Percentiles rank a stretch among this genome's conserved stretches.
These are phyloP conservation scores for Cercophora sp. DNA, from an alignment of 495 filamentous ascomycete species.

Conservation along the genomic window DNA sequence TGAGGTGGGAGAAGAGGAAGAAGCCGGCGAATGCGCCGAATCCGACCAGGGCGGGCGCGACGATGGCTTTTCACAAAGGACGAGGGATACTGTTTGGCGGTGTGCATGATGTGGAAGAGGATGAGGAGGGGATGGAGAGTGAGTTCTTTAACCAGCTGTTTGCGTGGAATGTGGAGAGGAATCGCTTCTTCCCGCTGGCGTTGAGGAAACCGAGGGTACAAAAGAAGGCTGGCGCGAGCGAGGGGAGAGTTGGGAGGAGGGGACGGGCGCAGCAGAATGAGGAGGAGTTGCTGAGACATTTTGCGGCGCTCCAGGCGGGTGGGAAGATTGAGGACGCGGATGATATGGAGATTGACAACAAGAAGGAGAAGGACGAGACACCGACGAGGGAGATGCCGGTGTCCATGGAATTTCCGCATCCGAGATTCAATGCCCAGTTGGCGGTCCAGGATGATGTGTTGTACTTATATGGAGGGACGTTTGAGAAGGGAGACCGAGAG, in stretches of 20 bases:
- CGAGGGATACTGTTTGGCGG: slow-evolving; percentile 91
- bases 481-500: slow-evolving; percentile 89
- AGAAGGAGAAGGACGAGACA: slow-evolving; percentile 45
- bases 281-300: slow-evolving; percentile 79
- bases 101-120: slow-evolving; percentile 90
- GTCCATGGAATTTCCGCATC: slow-evolving; percentile 77
- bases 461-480: slow-evolving; percentile 92
- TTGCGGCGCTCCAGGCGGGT: slow-evolving; percentile 62
- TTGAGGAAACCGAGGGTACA: slow-evolving; percentile 66
- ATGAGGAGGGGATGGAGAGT: slow-evolving; percentile 90
- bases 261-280: slow-evolving; percentile 78
- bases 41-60: slow-evolving; percentile 78
- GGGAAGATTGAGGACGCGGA: slow-evolving; percentile 47
- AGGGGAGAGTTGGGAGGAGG: slow-evolving; percentile 52
- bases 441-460: slow-evolving; percentile 87
- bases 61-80: slow-evolving; percentile 89
- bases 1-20: slow-evolving; percentile 91
- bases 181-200: slow-evolving; percentile 83
- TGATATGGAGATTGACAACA: slow-evolving; percentile 53
- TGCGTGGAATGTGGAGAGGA: slow-evolving; percentile 90
- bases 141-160: slow-evolving; percentile 90
- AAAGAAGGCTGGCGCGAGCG: slow-evolving; percentile 41
- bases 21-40: slow-evolving; percentile 84
- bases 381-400: slow-evolving; percentile 50
- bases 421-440: slow-evolving; percentile 82